A percentile compares a stretch with the other conserved stretches of the same genome.
Evolutionary conservation across 1,284 basidiomycete species (phyloP).

Genomic region (Cryptococcus maquisensis): DNA sequence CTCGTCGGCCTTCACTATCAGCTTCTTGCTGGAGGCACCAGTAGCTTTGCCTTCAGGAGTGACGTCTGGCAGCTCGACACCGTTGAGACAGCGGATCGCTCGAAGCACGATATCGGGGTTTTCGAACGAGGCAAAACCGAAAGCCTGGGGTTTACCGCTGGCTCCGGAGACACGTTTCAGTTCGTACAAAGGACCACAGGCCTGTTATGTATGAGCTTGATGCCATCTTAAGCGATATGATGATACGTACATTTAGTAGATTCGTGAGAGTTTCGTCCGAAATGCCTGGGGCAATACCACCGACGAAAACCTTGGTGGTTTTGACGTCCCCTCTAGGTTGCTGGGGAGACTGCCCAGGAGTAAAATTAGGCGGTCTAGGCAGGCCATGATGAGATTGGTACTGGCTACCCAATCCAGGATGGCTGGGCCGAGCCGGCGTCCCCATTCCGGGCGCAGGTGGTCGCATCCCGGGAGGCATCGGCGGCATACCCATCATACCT

Average conservation of each 20-base stretch:
- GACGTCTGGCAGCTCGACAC: slow-evolving; percentile 76
- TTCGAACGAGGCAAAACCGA: slow-evolving; percentile 89
- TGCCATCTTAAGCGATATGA: not conserved
- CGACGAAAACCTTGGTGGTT: slow-evolving; percentile 71
- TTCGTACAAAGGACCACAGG: slow-evolving; percentile 79
- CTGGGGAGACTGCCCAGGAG: not conserved
- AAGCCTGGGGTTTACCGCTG: slow-evolving; percentile 86
- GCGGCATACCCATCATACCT: not conserved
- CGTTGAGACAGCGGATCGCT: slow-evolving; percentile 73
- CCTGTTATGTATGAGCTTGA: slow-evolving; percentile 51
- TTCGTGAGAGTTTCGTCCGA: slow-evolving; percentile 69
- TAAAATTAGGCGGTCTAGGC: slow-evolving; percentile 21
- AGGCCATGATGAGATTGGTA: slow-evolving; percentile 14
- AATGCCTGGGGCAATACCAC: slow-evolving; percentile 91
- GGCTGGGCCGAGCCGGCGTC: slow-evolving; percentile 12
- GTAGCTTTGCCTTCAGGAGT: slow-evolving; percentile 56
- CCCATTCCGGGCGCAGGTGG: not conserved
- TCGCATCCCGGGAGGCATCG: slow-evolving; percentile 1
- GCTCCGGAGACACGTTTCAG: slow-evolving; percentile 87
- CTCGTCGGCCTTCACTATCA: slow-evolving; percentile 89
- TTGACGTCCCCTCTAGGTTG: slow-evolving; percentile 42
- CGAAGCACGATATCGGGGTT: slow-evolving; percentile 82
- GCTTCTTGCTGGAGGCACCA: slow-evolving; percentile 74
- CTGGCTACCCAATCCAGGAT: slow-evolving; percentile 29
- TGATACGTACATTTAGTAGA: slow-evolving; percentile 64